Conservation (phyloP, 805 yeast genomes). For the Kuraishia piskuri region DNA sequence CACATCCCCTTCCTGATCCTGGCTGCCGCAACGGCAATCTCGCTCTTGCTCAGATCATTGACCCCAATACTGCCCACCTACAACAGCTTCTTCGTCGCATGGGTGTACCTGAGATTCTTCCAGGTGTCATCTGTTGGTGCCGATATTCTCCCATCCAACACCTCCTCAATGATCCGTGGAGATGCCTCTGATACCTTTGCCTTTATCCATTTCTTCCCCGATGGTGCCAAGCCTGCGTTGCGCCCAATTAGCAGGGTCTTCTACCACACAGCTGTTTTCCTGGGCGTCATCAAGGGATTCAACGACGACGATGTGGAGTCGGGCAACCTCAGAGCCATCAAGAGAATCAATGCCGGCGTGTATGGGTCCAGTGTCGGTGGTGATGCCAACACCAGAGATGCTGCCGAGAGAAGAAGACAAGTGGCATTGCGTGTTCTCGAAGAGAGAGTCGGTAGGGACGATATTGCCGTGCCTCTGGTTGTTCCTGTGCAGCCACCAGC, state of each 20-base stretch:
- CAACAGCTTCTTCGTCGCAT: slow-evolving; percentile 56
- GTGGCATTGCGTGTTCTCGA: slow-evolving; percentile 69
- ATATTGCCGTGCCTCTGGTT: background rate
- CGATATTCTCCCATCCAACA: slow-evolving; percentile 35
- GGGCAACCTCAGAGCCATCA: slow-evolving; percentile 62
- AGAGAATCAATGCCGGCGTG: slow-evolving; percentile 35
- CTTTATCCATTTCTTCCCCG: slow-evolving; percentile 79
- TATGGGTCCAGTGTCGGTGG: slow-evolving; percentile 14
- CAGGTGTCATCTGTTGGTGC: slow-evolving; percentile 32
- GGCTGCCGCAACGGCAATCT: slow-evolving; percentile 16
- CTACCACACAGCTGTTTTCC: slow-evolving; percentile 28
- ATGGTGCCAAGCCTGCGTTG: slow-evolving; percentile 39
- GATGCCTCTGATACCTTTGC: slow-evolving; percentile 90
- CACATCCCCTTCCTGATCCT: slow-evolving; percentile 47
- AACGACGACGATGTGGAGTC: slow-evolving; percentile 63
- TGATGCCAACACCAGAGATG: slow-evolving; percentile 32
- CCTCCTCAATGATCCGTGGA: slow-evolving; percentile 44
- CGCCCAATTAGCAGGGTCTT: slow-evolving; percentile 38
- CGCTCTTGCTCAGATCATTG: slow-evolving; percentile 23
- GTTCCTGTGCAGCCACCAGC: background rate
- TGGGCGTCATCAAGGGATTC: slow-evolving; percentile 52
- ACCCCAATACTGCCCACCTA: slow-evolving; percentile 50
- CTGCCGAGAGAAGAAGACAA: slow-evolving; percentile 71
- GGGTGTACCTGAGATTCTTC: slow-evolving; percentile 73
- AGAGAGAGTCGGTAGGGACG: slow-evolving; percentile 38